These are phyloP conservation scores for Colletotrichum tanaceti DNA, from an alignment of 2,329 filamentous ascomycete species.

Conservation along the genomic window DNA sequence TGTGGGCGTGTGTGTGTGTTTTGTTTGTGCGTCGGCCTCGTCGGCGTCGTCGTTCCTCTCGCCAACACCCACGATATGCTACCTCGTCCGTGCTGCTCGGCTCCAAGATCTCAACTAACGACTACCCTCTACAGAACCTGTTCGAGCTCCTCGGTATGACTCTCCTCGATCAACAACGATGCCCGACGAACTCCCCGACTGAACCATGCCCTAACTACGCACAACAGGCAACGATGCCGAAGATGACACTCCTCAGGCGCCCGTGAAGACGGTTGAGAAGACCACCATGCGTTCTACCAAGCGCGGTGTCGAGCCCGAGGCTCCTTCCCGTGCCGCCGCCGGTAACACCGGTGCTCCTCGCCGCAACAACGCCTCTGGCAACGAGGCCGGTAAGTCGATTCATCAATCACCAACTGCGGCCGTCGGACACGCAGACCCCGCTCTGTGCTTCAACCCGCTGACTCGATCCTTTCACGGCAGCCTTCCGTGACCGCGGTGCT, in stretches of 20 bases:
- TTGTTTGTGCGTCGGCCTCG: slow-evolving; percentile 17
- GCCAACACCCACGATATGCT: not conserved
- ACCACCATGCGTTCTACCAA: slow-evolving; percentile 78
- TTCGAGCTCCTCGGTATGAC: slow-evolving; percentile 96
- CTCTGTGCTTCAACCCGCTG: slow-evolving; percentile 29
- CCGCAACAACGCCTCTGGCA: slow-evolving; percentile 75
- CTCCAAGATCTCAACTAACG: slow-evolving; percentile 16
- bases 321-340: slow-evolving; percentile 62
- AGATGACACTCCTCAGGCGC: slow-evolving; percentile 80
- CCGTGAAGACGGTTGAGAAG: slow-evolving; percentile 92
- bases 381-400: slow-evolving; percentile 82
- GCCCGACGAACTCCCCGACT: slow-evolving; percentile 40
- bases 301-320: slow-evolving; percentile 85
- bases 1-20: not conserved
- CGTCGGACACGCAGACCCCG: slow-evolving; percentile 37
- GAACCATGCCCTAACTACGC: slow-evolving; percentile 35
- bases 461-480: slow-evolving; percentile 57
- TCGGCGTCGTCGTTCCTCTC: not conserved
- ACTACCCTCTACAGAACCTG: slow-evolving; percentile 75
- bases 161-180: slow-evolving; percentile 43
- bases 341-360: slow-evolving; percentile 58
- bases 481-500: slow-evolving; percentile 89
- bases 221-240: slow-evolving; percentile 70
- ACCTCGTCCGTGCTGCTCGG: not conserved
- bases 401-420: slow-evolving; percentile 16